phyloP scores from a whole-genome alignment of 176 grass and related monocot species.

The Olyra latifolia region DNA sequence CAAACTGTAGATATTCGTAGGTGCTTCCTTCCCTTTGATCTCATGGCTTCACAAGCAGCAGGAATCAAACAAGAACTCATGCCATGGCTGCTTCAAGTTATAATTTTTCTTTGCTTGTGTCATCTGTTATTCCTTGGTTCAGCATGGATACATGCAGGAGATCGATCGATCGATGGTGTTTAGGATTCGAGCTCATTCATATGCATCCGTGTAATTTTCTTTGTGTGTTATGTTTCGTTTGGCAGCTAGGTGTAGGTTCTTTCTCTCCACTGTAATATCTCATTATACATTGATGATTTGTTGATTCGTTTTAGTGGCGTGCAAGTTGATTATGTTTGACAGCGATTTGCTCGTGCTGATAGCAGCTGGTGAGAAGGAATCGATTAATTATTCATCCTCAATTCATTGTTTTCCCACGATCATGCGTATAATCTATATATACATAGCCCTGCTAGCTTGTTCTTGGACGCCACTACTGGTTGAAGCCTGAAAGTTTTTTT shows the following conservation, averaged over 20 bases:
- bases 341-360: background rate
- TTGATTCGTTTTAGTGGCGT: slow-evolving; percentile 36
- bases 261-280: background rate
- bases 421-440: background rate
- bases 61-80: background rate
- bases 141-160: background rate
- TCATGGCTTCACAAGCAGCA: background rate
- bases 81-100: background rate
- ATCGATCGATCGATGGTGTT: background rate
- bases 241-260: background rate
- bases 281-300: background rate
- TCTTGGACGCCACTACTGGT: slow-evolving; percentile 27
- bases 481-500: background rate
- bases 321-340: slow-evolving; percentile 17
- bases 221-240: background rate
- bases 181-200: background rate
- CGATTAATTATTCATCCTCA: background rate
- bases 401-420: background rate
- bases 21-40: background rate
- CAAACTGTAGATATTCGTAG: background rate
- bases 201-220: background rate
- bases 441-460: background rate
- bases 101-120: background rate
- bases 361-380: background rate
- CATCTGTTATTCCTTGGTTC: background rate